These are phyloP conservation scores for Gelatoporia subvermispora DNA, from an alignment of 768 basidiomycete species.

Conservation along the genomic window DNA sequence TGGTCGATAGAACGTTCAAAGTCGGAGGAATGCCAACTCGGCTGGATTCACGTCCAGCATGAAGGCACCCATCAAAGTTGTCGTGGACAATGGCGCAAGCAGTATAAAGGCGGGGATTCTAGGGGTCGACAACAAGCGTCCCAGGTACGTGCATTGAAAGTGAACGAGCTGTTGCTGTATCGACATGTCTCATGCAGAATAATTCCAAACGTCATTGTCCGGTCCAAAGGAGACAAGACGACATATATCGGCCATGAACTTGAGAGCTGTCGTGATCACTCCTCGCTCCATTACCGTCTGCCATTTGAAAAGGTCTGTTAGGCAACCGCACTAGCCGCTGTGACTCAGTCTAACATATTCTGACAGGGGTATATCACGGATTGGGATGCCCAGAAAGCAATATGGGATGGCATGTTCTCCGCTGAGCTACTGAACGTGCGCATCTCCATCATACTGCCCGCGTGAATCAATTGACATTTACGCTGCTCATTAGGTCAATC, in stretches of 20 bases:
- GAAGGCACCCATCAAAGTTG: slow-evolving; percentile 27
- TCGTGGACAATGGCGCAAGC: slow-evolving; percentile 86
- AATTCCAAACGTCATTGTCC: slow-evolving; percentile 76
- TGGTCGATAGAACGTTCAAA: too few species aligned
- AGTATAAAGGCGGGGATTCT: slow-evolving; percentile 72
- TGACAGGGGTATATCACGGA: slow-evolving; percentile 85
- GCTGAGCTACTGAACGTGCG: slow-evolving; percentile 29
- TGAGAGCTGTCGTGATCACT: slow-evolving; percentile 69
- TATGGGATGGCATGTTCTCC: slow-evolving; percentile 91
- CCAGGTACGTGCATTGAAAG: slow-evolving; percentile 20
- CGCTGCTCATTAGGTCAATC: slow-evolving; percentile 55
- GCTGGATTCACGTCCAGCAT: not conserved
- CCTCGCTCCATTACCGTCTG: slow-evolving; percentile 75
- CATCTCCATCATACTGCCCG: slow-evolving; percentile 19
- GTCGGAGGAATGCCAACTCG: too few species aligned
- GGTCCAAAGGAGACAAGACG: slow-evolving; percentile 78
- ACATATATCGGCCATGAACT: slow-evolving; percentile 88
- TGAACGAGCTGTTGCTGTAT: not conserved
- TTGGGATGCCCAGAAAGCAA: slow-evolving; percentile 92
- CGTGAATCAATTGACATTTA: not conserved
- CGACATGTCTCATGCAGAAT: slow-evolving; percentile 38
- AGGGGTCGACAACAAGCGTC: slow-evolving; percentile 20
- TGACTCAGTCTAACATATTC: slow-evolving; percentile 17
- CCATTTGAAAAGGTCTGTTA: slow-evolving; percentile 73
- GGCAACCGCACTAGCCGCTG: not conserved